Evolutionary conservation across 2,329 filamentous ascomycete species (phyloP).

Genomic region (Penicillium sp.): DNA sequence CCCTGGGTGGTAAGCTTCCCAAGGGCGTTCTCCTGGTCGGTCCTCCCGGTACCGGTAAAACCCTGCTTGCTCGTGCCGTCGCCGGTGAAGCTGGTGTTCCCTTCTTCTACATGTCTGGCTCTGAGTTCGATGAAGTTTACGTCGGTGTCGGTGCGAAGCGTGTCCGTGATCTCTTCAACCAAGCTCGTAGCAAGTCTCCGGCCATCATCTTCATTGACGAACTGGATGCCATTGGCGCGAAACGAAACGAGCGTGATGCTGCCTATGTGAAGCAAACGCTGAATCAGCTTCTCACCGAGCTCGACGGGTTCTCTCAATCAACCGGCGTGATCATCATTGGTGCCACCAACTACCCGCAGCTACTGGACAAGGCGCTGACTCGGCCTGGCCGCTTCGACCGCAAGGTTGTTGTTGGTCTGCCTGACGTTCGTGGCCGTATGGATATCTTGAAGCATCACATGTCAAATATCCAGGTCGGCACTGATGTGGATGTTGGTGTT

Average conservation of each 20-base stretch:
- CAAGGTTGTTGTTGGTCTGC: conserved; percentile 79
- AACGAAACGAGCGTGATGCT: conserved; percentile 85
- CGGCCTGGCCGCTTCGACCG: conserved; percentile 94
- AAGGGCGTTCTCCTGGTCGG: conserved; percentile 95
- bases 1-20: conserved; percentile 89
- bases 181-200: conserved; percentile 78
- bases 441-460: conserved; percentile 92
- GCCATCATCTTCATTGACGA: conserved; percentile 96
- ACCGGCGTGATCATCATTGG: conserved; percentile 93
- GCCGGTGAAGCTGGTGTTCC: conserved; percentile 95
- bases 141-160: conserved; percentile 96
- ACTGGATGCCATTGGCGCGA: conserved; percentile 87
- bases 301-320: conserved; percentile 94
- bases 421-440: conserved; percentile 87
- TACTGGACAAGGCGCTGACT: conserved; percentile 89
- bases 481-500: conserved; percentile 75
- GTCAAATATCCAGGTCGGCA: conserved; percentile 75
- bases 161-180: conserved; percentile 83
- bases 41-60: conserved; percentile 96
- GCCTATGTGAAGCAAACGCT: conserved; percentile 96
- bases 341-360: conserved; percentile 91
- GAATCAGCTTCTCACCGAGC: conserved; percentile 92
- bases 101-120: conserved; percentile 99
- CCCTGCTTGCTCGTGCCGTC: conserved; percentile 86
- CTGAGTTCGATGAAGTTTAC: conserved; percentile 97